These are phyloP conservation scores for Silene noctiflora DNA, from an alignment of 179 eudicot species.

Conservation along the genomic window DNA sequence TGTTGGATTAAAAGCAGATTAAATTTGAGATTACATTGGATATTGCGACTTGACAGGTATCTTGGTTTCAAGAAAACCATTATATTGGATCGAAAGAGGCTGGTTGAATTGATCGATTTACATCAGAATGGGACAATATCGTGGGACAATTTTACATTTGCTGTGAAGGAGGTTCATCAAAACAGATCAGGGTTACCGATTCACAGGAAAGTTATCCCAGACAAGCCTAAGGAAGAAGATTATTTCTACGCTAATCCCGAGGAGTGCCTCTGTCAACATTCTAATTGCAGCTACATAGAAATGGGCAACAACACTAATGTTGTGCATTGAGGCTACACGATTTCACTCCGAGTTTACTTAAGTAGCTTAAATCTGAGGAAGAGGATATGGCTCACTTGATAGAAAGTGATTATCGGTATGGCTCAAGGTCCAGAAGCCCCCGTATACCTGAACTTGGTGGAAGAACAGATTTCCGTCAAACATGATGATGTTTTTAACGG, in stretches of 20 bases:
- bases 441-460: constrained; percentile 1
- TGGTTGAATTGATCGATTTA: constrained; percentile 68
- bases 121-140: constrained; percentile 67
- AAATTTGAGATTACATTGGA: too few species aligned
- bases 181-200: constrained; percentile 72
- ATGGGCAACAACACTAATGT: constrained; percentile 32
- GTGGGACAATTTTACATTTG: constrained; percentile 63
- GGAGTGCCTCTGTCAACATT: constrained; percentile 72
- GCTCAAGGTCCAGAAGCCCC: not conserved
- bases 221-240: constrained; percentile 96
- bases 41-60: constrained; percentile 62
- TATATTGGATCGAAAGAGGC: constrained; percentile 62
- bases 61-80: constrained; percentile 73
- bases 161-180: constrained; percentile 53
- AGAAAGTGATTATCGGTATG: constrained; percentile 14
- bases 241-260: constrained; percentile 92
- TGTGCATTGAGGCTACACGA: constrained; percentile 23
- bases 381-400: not conserved
- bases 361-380: not conserved
- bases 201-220: constrained; percentile 53
- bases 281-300: constrained; percentile 46
- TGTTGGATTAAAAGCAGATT: too few species aligned
- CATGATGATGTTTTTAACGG: not conserved
- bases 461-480: constrained; percentile 7
- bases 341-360: not conserved